These are phyloP conservation scores for Podospora pseudocomata DNA, from an alignment of 495 filamentous ascomycete genomes.

Conservation along the genomic window DNA sequence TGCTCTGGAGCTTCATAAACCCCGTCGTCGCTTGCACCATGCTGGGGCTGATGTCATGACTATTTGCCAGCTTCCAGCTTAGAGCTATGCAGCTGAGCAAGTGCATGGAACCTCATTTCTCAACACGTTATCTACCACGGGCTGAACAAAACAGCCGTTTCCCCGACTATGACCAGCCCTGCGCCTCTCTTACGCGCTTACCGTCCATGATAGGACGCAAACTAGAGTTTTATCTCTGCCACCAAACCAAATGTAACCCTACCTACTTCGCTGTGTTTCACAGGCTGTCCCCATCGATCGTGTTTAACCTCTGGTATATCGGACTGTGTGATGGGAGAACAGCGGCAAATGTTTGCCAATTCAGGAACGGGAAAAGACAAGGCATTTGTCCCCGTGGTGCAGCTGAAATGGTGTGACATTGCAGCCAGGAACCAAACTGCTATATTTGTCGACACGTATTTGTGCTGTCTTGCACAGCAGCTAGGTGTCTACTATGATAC, in stretches of 20 bases:
- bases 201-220: neutral
- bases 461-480: neutral
- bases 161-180: neutral
- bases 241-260: neutral
- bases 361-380: neutral
- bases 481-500: neutral
- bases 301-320: neutral
- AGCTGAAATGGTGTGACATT: neutral
- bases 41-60: neutral
- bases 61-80: neutral
- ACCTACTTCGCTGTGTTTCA: neutral
- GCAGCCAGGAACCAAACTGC: neutral
- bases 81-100: neutral
- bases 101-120: neutral
- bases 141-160: neutral
- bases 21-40: neutral
- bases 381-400: neutral
- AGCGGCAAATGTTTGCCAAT: neutral
- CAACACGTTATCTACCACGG: too few relatives aligned
- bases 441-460: neutral
- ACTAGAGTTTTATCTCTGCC: neutral
- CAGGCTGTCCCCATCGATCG: neutral
- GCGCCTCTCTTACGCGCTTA: neutral
- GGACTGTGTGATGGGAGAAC: neutral
- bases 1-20: neutral